Percentiles rank a stretch among this genome's conserved stretches.
These are phyloP conservation scores for Microstegium vimineum DNA, from an alignment of 176 grass and related monocot genomes.

Conservation along the genomic window DNA sequence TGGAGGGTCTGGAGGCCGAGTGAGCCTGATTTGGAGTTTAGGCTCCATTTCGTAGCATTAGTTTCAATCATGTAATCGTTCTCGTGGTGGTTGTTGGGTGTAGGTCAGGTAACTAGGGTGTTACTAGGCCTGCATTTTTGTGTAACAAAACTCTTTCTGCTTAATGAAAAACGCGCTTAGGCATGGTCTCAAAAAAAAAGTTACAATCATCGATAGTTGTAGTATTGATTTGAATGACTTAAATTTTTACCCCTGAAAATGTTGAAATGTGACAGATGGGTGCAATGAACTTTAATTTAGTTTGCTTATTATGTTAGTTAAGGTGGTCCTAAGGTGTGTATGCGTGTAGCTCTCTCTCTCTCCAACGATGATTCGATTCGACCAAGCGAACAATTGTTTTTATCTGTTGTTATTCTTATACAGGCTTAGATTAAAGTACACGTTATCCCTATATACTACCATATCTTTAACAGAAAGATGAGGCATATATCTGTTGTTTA, in stretches of 20 bases:
- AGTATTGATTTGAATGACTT: not conserved
- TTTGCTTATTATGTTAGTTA: not conserved
- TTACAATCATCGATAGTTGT: not conserved
- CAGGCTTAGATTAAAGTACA: not conserved
- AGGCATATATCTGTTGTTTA: constrained; percentile 12
- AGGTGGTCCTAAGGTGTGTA: not conserved
- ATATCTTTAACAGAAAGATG: constrained; percentile 14
- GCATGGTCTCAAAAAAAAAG: too few species aligned
- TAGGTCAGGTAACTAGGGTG: too few species aligned
- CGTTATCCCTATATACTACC: constrained; percentile 24
- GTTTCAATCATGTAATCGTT: too few species aligned
- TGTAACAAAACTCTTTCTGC: too few species aligned
- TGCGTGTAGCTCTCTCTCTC: not conserved
- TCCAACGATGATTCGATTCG: not conserved
- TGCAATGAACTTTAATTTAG: not conserved
- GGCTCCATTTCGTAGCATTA: too few species aligned
- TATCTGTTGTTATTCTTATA: constrained; percentile 14
- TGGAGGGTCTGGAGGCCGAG: too few species aligned
- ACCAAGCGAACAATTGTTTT: constrained; percentile 16
- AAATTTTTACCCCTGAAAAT: not conserved
- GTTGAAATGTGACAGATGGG: not conserved
- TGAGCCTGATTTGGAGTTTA: too few species aligned
- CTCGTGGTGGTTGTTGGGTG: too few species aligned
- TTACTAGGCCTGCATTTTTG: too few species aligned
- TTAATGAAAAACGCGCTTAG: too few species aligned